Conservation (phyloP, 1,284 basidiomycete genomes). For the Pholiota adiposa region DNA sequence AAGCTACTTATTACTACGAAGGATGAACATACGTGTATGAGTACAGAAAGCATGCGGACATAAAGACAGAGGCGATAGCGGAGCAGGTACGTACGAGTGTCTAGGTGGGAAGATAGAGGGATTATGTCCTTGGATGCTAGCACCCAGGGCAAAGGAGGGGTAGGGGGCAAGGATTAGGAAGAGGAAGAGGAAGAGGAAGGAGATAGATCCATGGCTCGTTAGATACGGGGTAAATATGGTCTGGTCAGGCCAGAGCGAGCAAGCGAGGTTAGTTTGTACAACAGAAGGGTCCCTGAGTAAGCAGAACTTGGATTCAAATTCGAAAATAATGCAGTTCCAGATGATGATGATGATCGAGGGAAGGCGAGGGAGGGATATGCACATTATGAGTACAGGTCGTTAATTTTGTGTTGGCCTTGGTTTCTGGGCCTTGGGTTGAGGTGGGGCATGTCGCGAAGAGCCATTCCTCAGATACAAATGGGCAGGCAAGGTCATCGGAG, state of each 20-base stretch:
- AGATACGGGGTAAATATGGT: not conserved
- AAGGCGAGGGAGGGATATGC: too few relatives aligned
- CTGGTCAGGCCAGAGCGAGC: not conserved
- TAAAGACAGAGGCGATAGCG: not conserved
- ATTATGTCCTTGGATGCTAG: not conserved
- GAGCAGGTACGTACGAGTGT: not conserved
- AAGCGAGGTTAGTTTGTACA: not conserved
- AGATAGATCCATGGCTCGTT: not conserved
- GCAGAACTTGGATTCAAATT: too few relatives aligned
- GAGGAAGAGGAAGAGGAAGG: too few relatives aligned
- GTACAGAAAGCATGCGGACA: not conserved
- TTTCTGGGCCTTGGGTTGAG: too few relatives aligned
- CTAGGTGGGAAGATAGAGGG: not conserved
- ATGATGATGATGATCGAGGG: too few relatives aligned
- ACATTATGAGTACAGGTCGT: too few relatives aligned
- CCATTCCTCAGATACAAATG: too few relatives aligned
- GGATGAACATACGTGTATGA: not conserved
- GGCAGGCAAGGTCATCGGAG: constrained; percentile 42
- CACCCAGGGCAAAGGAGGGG: not conserved
- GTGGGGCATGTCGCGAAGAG: too few relatives aligned
- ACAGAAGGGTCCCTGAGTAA: not conserved
- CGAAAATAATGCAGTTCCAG: not conserved
- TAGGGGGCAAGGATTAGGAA: too few relatives aligned
- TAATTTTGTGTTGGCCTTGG: too few relatives aligned
- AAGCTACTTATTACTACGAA: not conserved